These are phyloP conservation scores for Cyclotella cryptica DNA, from an alignment of 108 stramenopile species.

Conservation along the genomic window DNA sequence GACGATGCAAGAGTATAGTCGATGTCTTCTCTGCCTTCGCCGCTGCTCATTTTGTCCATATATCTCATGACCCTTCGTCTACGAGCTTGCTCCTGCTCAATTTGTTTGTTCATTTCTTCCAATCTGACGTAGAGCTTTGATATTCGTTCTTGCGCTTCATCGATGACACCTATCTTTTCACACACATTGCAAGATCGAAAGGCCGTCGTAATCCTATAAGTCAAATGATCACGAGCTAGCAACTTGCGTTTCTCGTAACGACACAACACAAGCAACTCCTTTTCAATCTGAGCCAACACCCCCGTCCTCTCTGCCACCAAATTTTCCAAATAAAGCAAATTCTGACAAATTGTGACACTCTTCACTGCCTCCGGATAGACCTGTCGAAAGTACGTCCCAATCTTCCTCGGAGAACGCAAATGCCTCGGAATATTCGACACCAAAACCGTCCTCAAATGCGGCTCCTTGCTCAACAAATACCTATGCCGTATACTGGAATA, in stretches of 20 bases:
- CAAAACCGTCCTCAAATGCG: constrained; percentile 87
- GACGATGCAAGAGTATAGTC: constrained; percentile 85
- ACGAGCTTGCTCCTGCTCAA: constrained; percentile 80
- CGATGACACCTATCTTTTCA: constrained; percentile 73
- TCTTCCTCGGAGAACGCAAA: constrained; percentile 78
- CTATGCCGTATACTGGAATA: constrained; percentile 88
- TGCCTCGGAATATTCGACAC: constrained; percentile 91
- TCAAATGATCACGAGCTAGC: constrained; percentile 46
- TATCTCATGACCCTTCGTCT: constrained; percentile 79
- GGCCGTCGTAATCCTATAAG: constrained; percentile 45
- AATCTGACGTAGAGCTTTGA: constrained; percentile 69
- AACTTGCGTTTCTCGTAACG: constrained; percentile 77
- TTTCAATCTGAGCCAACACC: constrained; percentile 78
- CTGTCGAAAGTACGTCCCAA: constrained; percentile 82
- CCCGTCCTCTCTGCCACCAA: constrained; percentile 68
- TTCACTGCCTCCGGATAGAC: constrained; percentile 90
- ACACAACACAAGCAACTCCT: constrained; percentile 76
- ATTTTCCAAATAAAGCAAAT: constrained; percentile 71
- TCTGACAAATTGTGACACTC: constrained; percentile 88
- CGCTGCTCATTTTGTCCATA: constrained; percentile 85
- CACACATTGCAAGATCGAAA: constrained; percentile 62
- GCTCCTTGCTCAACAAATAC: constrained; percentile 83
- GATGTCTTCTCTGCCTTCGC: constrained; percentile 81
- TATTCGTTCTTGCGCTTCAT: constrained; percentile 79
- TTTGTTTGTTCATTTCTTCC: constrained; percentile 74